Base-by-base conservation (phyloP, 2,329 filamentous ascomycete species). In the Aspergillus felis region DNA sequence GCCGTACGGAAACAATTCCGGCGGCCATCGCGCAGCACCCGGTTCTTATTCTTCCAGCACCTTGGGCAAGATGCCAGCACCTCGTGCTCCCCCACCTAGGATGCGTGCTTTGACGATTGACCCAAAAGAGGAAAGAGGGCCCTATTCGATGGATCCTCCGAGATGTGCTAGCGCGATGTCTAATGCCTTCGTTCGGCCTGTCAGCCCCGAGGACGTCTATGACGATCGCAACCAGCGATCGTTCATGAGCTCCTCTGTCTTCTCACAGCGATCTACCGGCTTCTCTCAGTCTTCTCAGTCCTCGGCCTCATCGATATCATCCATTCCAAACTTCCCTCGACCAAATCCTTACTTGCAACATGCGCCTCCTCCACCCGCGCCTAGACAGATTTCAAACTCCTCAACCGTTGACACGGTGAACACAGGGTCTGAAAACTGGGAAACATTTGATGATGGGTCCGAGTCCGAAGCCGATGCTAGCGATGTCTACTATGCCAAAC, bases 391-490 rank as follows among this genome's bases (percentile, higher is more conserved):
- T 17, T 91, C 88, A 6, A 86, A 86, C 63, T 87, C 88, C 1
- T 92, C 90, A 2, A 78, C 78, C 2, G 76, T 79, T 24, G 78
- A 78, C n/a, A 91, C 89, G 1, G 82, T 82, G 24, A 82, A 89
- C 27, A 91, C 90, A 4, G 91, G 90, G 1, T 96, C 91, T 3
- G 93, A 97, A 76, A 97, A 97, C 73, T 97, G 93, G 93, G 93
- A 97, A 75, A 96, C 92, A 9, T 97, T 94, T 67, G 92, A 94
- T 66, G 91, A 96, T 71, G 86, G 83, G 63, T 91, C 88, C 0
- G 89, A 91, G 66, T 81, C 82, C 0, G 90, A 93, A 70, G 79
- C 80, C 25, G 92, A 96, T 70, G 84, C 84, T 0, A 87, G 87
- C 3, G 90, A 94, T 59, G 82, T 85, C 9, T 95, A 96, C 74